Percentiles rank a stretch among this genome's conserved stretches.
These are phyloP conservation scores for Physcomitrium patens DNA, from an alignment of 225 moss, liverwort and hornwort genomes.

Conservation along the genomic window DNA sequence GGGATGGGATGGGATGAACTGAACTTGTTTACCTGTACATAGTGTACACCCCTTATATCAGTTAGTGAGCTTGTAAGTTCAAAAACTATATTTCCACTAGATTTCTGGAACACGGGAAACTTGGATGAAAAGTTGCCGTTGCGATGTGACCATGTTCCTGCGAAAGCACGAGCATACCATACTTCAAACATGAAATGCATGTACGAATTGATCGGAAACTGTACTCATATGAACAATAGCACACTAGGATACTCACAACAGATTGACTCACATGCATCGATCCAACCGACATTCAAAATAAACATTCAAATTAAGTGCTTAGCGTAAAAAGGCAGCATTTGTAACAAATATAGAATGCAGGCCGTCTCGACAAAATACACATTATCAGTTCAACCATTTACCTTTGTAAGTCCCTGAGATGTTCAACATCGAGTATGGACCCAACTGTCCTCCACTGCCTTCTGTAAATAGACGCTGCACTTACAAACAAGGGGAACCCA, in stretches of 20 bases:
- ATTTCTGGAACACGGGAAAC: constrained; percentile 77
- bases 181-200: not conserved
- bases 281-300: constrained; percentile 10
- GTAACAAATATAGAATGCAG: not conserved
- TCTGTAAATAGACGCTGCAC: constrained; percentile 80
- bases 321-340: not conserved
- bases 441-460: constrained; percentile 71
- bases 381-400: constrained; percentile 18
- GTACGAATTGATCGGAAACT: not conserved
- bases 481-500: constrained; percentile 26
- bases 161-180: constrained; percentile 15
- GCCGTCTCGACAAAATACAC: not conserved
- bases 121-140: constrained; percentile 76
- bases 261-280: constrained; percentile 11
- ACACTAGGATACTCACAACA: not conserved
- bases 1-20: not conserved
- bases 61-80: constrained; percentile 88
- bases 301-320: not conserved
- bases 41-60: constrained; percentile 89
- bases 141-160: constrained; percentile 83
- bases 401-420: constrained; percentile 98
- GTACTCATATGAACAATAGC: not conserved
- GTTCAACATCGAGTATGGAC: constrained; percentile 92
- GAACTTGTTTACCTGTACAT: constrained; percentile 73
- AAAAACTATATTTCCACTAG: constrained; percentile 84